Conservation (phyloP, 306 rosid species). For the Acmispon strigosus region DNA sequence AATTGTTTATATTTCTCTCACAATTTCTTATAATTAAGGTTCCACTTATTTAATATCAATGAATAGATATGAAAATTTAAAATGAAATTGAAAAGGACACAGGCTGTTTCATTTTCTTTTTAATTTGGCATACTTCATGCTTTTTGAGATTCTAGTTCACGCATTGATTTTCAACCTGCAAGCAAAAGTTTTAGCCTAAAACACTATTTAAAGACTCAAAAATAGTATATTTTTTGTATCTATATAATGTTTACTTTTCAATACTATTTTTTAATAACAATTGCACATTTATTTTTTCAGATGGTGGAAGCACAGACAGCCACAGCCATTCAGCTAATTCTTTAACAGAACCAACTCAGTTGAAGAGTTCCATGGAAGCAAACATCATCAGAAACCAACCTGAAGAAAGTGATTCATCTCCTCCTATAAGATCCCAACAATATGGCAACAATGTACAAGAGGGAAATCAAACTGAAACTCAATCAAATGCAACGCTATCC, state of each 20-base stretch:
- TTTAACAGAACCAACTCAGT: constrained; percentile 4
- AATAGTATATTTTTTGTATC: no score
- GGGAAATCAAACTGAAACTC: not conserved
- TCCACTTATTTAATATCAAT: no score
- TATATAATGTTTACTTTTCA: not conserved
- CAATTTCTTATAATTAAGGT: no score
- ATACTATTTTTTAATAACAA: not conserved
- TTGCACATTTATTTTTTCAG: constrained; percentile 22
- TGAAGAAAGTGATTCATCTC: constrained; percentile 36
- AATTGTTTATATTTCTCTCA: no score
- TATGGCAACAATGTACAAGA: not conserved
- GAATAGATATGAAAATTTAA: no score
- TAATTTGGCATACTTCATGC: no score
- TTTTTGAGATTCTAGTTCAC: no score
- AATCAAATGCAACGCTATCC: not conserved
- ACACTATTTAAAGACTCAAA: no score
- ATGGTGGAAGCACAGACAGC: constrained; percentile 42
- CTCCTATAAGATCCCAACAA: not conserved
- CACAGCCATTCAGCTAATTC: constrained; percentile 48
- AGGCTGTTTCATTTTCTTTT: no score
- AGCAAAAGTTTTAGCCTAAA: no score
- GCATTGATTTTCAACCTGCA: no score
- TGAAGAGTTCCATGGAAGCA: constrained; percentile 8
- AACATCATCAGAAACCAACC: constrained; percentile 12
- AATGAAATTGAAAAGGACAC: no score